Evolutionary conservation across 306 rosid genomes (phyloP).

Genomic region (Trifolium dubium): DNA sequence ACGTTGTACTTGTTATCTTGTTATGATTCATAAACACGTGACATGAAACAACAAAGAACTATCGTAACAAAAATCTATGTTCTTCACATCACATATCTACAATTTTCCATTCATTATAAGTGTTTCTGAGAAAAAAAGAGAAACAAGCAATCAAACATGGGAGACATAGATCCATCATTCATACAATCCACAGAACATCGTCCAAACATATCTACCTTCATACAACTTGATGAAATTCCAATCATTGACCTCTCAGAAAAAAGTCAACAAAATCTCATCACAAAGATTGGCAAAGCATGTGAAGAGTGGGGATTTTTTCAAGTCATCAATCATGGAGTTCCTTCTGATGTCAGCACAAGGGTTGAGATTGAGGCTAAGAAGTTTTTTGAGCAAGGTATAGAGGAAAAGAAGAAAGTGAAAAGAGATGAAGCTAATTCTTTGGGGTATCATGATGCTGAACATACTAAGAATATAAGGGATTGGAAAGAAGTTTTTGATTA

Average conservation of each 20-base stretch:
- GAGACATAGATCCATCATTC: constrained; percentile 66
- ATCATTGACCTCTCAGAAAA: constrained; percentile 43
- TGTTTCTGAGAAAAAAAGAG: constrained; percentile 11
- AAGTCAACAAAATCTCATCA: constrained; percentile 36
- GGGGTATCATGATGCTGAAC: constrained; percentile 79
- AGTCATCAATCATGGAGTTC: constrained; percentile 75
- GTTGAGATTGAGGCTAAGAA: constrained; percentile 45
- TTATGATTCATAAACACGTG: background rate
- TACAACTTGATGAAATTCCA: constrained; percentile 44
- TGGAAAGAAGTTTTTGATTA: constrained; percentile 93
- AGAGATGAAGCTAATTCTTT: constrained; percentile 58
- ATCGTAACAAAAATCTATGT: background rate
- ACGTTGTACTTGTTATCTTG: constrained; percentile 4
- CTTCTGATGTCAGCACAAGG: constrained; percentile 39
- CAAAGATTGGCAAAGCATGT: constrained; percentile 67
- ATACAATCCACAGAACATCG: constrained; percentile 69
- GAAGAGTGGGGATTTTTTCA: constrained; percentile 87
- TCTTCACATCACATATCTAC: background rate
- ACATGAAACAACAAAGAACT: background rate
- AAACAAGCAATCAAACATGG: constrained; percentile 46
- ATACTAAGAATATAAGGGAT: constrained; percentile 77
- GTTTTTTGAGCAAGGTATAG: constrained; percentile 53
- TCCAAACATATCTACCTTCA: constrained; percentile 38
- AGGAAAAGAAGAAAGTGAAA: constrained; percentile 63
- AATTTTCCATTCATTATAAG: background rate